phyloP scores from a whole-genome alignment of 1,284 basidiomycete genomes.

The Trametes sp. region DNA sequence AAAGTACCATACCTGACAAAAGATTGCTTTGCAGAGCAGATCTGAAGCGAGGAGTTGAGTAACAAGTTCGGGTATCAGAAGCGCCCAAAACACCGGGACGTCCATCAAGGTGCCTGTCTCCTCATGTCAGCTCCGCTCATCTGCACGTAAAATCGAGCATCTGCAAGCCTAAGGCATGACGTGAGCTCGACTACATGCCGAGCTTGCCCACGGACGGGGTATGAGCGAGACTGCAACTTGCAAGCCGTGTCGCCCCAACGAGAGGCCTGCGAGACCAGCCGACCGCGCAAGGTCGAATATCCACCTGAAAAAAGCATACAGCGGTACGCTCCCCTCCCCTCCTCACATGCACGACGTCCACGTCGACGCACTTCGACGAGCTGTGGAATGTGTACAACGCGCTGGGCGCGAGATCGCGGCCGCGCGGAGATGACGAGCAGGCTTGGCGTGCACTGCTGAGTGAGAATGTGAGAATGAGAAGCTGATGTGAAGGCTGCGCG shows the following conservation, averaged over 20 bases:
- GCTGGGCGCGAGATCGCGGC: conserved; percentile 28
- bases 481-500: conserved; percentile 20
- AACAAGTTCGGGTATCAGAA: too few relatives aligned
- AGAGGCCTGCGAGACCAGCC: conserved; percentile 9
- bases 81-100: too few relatives aligned
- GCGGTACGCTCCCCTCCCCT: too few relatives aligned
- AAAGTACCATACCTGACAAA: too few relatives aligned
- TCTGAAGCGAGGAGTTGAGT: too few relatives aligned
- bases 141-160: background rate
- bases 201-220: conserved; percentile 24
- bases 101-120: too few relatives aligned
- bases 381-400: conserved; percentile 27
- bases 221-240: conserved; percentile 9
- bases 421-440: conserved; percentile 25
- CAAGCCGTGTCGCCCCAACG: conserved; percentile 24
- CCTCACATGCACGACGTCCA: background rate
- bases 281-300: conserved; percentile 15
- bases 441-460: conserved; percentile 25
- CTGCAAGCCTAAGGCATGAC: background rate
- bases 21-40: too few relatives aligned
- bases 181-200: conserved; percentile 8
- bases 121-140: background rate
- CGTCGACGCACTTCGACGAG: conserved; percentile 23
- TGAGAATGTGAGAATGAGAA: too few relatives aligned
- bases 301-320: too few relatives aligned